Base-by-base conservation (phyloP, 2,329 filamentous ascomycete genomes). In the Hypoxylon sp. region DNA sequence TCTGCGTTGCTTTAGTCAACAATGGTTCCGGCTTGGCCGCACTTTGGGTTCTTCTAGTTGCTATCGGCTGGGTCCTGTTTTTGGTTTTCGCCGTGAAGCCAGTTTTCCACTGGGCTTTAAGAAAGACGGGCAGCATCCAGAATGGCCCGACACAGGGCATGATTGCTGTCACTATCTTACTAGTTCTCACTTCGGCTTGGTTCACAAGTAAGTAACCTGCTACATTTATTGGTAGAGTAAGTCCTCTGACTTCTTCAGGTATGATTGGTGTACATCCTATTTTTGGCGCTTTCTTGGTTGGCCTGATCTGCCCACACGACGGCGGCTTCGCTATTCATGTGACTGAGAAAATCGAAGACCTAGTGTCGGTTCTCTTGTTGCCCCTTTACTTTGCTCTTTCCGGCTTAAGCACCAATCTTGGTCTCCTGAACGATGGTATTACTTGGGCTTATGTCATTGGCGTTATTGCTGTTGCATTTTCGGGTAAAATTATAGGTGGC, bases 371-470 rank as follows among this genome's bases (percentile, higher is more conserved):
- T 1, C 82, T 98, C 1, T 94, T 98, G 73, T 80, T 98, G 9
- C 95, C 95, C 0, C 87, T 98, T 1, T 98, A 98, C 79, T 98
- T 98, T 81, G 94, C 94, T 0, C 87, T 97, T 1, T 98, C 95
- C 1, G 95, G 95, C 2, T 84, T 98, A 6, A 94, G 90, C 78
- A 98, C 95, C 8, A 90, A 98, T 74, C 83, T 98, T 37, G 94
- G 94, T 19, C 85, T 98, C 6, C 85, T 98, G 42, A 86, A 97
- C 73, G 90, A 86, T 71, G 94, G 93, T 3, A 90, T 91, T 2
- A 91, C 93, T 0, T 98, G 95, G 95, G 94, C 85, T 0, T 98
- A 98, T 78, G 93, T 98, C 6, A 77, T 98, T 74, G 95, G 89
- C 17, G 90, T 98, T 44, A 92, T 94, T 63, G 84, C 87, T 0